phyloP scores from a whole-genome alignment of 208 protist species.

The Trypanosoma platydactyli region DNA sequence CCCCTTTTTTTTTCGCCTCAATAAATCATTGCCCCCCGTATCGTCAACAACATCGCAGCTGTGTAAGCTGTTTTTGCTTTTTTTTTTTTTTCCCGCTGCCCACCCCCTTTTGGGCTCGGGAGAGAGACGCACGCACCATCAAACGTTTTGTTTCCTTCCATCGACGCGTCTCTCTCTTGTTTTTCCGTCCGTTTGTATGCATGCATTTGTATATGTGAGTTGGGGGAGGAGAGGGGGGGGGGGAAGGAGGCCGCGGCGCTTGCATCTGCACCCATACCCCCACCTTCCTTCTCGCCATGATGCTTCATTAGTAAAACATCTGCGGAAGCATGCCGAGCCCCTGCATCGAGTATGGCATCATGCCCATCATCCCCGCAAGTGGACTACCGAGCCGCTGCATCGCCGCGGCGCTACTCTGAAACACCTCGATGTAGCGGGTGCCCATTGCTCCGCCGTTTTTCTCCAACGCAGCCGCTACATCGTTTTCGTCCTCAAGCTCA shows the following conservation, averaged over 20 bases:
- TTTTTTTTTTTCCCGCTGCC: constrained; percentile 6
- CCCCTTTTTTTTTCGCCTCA: too few relatives aligned
- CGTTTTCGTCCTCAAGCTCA: constrained; percentile 35
- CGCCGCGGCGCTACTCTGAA: constrained; percentile 30
- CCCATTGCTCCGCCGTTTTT: constrained; percentile 36
- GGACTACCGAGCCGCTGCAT: constrained; percentile 29
- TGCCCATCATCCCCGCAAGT: constrained; percentile 24
- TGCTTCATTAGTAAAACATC: constrained; percentile 14
- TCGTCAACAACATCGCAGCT: neutral
- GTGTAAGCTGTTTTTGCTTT: neutral
- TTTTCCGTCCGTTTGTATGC: too few relatives aligned
- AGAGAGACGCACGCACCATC: too few relatives aligned
- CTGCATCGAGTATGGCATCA: constrained; percentile 28
- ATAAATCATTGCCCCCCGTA: neutral
- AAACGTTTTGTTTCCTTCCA: neutral
- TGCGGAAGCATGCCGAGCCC: constrained; percentile 18
- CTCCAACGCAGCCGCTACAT: constrained; percentile 29
- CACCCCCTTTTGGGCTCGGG: too few relatives aligned
- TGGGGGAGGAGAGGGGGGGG: too few relatives aligned
- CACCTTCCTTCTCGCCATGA: neutral
- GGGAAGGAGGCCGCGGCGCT: too few relatives aligned
- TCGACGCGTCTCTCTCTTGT: too few relatives aligned
- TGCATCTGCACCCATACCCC: too few relatives aligned
- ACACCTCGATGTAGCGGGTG: constrained; percentile 50
- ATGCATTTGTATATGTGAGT: too few relatives aligned